Base-by-base conservation (phyloP, 23 red algal species). In the Gracilariopsis chorda region DNA sequence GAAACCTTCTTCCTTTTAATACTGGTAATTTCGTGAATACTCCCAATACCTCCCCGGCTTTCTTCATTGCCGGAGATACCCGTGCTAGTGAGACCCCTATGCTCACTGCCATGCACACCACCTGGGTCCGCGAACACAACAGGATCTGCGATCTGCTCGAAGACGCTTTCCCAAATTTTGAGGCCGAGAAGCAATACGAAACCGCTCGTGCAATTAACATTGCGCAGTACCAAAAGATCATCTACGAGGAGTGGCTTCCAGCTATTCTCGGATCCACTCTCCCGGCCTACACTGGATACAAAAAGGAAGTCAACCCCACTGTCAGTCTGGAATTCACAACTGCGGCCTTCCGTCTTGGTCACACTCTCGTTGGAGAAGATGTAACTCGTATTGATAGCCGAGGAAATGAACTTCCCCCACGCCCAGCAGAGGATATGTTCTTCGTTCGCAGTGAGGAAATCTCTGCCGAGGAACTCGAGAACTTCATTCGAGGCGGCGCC, bases 71-170 rank as follows among this genome's bases (percentile, higher is more conserved):
- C n/a, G 88, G 88, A 10, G 88, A 92, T 73, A 46, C 59, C 13
- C 76, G 88, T 6, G 49, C 61, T n/a, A 82, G 56, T 44, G 76
- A 92, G 77, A 62, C 77, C 21, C 75, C 62, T 21, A 74, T 69
- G 48, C 74, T 92, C 8, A 71, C 49, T 35, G 77, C 33, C 29
- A 37, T 92, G 53, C 88, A 92, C 29, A 67, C 58, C 35, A 73
- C 82, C 4, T 92, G 77, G 45, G 17, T 82, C 21, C 74, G 88
- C 37, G 88, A 92, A 29, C 88, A 92, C 45, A 92, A 92, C 77
- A 29, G 59, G 9, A 39, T 92, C 47, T 80, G 75, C 32, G 88
- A 81, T 58, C 0, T 33, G 36, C 34, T 92, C 12, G 74, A 51
- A 24, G 49, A 64, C 16, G 88, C 37, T 28, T 71, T 68, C 63